These are phyloP conservation scores for Arthrinium phaeospermum DNA, from an alignment of 2,329 filamentous ascomycete genomes.

Conservation along the genomic window DNA sequence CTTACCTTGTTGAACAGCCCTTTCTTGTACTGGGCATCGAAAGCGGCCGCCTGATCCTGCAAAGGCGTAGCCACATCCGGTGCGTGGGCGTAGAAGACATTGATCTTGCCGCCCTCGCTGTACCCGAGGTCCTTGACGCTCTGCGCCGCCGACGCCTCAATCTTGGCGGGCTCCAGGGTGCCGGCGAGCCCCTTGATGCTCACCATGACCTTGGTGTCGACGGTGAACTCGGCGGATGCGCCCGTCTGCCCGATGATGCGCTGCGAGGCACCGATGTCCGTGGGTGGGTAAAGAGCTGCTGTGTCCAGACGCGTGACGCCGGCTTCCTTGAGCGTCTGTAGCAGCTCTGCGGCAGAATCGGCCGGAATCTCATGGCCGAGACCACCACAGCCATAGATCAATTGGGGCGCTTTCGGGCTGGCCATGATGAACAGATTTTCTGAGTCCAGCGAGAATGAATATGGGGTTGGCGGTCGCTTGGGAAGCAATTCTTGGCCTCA, in stretches of 20 bases:
- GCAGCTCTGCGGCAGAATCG: conserved; percentile 15
- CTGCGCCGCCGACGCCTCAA: conserved; percentile 22
- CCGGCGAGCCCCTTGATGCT: conserved; percentile 3
- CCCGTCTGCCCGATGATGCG: conserved; percentile 23
- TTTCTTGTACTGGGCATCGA: conserved; percentile 21
- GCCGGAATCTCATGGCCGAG: conserved; percentile 18
- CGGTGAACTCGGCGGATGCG: conserved; percentile 18
- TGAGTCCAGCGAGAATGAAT: no score
- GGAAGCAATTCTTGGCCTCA: neutral
- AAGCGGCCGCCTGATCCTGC: conserved; percentile 20
- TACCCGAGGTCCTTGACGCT: neutral
- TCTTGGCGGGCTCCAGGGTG: conserved; percentile 23
- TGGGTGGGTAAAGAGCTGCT: conserved; percentile 25
- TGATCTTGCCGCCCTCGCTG: conserved; percentile 9
- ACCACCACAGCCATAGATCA: conserved; percentile 22
- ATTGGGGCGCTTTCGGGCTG: conserved; percentile 6
- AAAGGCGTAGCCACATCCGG: conserved; percentile 21
- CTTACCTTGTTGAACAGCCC: conserved; percentile 19
- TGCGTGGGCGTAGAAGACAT: conserved; percentile 21
- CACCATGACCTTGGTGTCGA: conserved; percentile 27
- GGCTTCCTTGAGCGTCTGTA: conserved; percentile 19
- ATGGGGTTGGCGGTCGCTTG: no score
- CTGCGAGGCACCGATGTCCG: conserved; percentile 25
- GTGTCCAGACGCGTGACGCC: conserved; percentile 30
- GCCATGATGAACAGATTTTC: neutral